phyloP scores from a whole-genome alignment of 257 asterid genomes.

The Scutellaria minor region DNA sequence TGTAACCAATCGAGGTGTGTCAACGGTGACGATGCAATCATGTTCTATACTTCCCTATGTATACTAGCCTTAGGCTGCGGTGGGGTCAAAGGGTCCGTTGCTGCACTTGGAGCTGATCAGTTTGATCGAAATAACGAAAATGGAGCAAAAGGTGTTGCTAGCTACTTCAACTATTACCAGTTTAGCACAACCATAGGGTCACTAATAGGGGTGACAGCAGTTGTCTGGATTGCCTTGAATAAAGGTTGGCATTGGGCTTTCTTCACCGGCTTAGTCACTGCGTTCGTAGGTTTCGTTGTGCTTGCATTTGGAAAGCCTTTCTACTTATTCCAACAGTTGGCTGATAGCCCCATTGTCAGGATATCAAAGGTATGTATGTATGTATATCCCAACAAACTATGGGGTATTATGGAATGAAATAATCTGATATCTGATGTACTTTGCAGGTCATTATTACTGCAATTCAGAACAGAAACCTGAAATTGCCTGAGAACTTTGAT shows the following conservation, averaged over 20 bases:
- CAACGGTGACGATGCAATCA: conserved; percentile 43
- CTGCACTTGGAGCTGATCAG: conserved; percentile 68
- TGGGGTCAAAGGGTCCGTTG: conserved; percentile 60
- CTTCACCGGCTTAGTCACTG: conserved; percentile 44
- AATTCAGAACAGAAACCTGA: conserved; percentile 40
- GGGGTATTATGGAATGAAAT: not conserved
- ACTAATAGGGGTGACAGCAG: conserved; percentile 60
- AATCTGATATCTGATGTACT: not conserved
- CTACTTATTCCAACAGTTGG: conserved; percentile 48
- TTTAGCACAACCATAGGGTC: conserved; percentile 58
- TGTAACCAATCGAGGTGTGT: conserved; percentile 44
- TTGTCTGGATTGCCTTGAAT: conserved; percentile 61
- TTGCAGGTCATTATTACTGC: conserved; percentile 49
- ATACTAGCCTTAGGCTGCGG: conserved; percentile 58
- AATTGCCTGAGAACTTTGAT: conserved; percentile 30
- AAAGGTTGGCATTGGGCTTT: conserved; percentile 71
- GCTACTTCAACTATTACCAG: conserved; percentile 60
- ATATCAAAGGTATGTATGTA: conserved; percentile 46
- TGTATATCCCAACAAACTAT: not conserved
- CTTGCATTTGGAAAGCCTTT: conserved; percentile 51
- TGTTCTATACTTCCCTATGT: conserved; percentile 52
- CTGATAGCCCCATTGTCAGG: conserved; percentile 43
- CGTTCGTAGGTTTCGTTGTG: conserved; percentile 49
- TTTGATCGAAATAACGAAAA: conserved; percentile 49
- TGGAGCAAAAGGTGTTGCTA: conserved; percentile 47